Conservation (phyloP, 306 rosid genomes). For the Castanea sativa region DNA sequence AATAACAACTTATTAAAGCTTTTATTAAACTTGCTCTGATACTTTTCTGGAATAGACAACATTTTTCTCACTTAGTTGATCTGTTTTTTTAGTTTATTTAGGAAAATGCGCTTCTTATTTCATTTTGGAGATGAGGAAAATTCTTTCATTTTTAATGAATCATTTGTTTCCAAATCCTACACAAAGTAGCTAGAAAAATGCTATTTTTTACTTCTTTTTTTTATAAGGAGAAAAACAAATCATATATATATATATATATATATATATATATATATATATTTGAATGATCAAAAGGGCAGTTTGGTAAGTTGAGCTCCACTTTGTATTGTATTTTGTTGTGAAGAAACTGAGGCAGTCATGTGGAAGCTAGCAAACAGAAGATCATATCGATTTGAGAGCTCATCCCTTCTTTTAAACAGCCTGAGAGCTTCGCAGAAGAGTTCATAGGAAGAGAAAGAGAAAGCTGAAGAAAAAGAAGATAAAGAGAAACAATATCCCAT, state of each 20-base stretch:
- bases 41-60: background rate
- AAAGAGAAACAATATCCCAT: conserved; percentile 21
- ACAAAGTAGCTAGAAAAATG: background rate
- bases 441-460: conserved; percentile 18
- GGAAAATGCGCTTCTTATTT: background rate
- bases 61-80: background rate
- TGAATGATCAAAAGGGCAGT: conserved; percentile 41
- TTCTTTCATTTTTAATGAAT: background rate
- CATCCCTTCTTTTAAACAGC: conserved; percentile 55
- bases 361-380: conserved; percentile 60
- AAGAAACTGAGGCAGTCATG: conserved; percentile 56
- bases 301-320: conserved; percentile 34
- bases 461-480: background rate
- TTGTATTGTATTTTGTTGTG: conserved; percentile 29
- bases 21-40: background rate
- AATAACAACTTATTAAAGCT: background rate
- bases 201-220: no score
- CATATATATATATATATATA: no score
- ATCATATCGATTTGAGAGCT: conserved; percentile 71
- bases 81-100: background rate
- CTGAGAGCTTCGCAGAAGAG: conserved; percentile 40
- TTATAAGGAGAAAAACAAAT: no score
- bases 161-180: background rate
- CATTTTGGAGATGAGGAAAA: background rate
- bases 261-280: background rate